These are phyloP conservation scores for Scutellaria baicalensis DNA, from an alignment of 257 asterid genomes.

Conservation along the genomic window DNA sequence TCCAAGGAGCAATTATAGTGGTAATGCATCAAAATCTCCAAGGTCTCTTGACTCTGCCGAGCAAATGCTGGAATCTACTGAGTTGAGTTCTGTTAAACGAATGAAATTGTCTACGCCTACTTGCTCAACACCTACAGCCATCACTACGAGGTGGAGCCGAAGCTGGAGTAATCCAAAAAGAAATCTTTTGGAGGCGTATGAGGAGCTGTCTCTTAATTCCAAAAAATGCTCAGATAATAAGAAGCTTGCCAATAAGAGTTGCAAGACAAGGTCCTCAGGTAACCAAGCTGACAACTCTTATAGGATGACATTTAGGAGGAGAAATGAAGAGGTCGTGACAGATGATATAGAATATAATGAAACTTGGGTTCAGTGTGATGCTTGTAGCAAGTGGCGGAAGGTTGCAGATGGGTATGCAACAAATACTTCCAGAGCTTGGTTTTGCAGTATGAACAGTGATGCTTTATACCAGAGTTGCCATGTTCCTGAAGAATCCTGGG, in stretches of 20 bases:
- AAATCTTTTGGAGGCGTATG: conserved; percentile 57
- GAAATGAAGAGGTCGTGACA: conserved; percentile 25
- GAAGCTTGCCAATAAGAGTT: conserved; percentile 26
- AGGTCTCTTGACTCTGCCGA: conserved; percentile 21
- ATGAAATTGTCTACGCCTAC: conserved; percentile 25
- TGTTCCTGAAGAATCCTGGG: conserved; percentile 86
- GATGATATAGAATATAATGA: conserved; percentile 41
- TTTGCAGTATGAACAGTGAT: conserved; percentile 88
- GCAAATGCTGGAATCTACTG: conserved; percentile 26
- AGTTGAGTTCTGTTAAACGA: conserved; percentile 24
- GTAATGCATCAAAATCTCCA: conserved; percentile 26
- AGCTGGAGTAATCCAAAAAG: conserved; percentile 38
- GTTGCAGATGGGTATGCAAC: conserved; percentile 37
- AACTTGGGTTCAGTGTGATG: conserved; percentile 96
- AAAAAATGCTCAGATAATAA: conserved; percentile 28
- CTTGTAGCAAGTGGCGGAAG: conserved; percentile 97
- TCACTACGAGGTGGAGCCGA: conserved; percentile 22
- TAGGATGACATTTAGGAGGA: conserved; percentile 29
- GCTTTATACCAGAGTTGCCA: conserved; percentile 63
- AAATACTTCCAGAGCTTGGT: conserved; percentile 66
- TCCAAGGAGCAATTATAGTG: conserved; percentile 27
- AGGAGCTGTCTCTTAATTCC: conserved; percentile 28
- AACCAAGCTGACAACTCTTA: conserved; percentile 20
- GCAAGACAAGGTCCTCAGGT: conserved; percentile 3
- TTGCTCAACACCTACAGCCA: conserved; percentile 26